These are phyloP conservation scores for Polychaeton citri DNA, from an alignment of 2,329 filamentous ascomycete genomes.

Conservation along the genomic window DNA sequence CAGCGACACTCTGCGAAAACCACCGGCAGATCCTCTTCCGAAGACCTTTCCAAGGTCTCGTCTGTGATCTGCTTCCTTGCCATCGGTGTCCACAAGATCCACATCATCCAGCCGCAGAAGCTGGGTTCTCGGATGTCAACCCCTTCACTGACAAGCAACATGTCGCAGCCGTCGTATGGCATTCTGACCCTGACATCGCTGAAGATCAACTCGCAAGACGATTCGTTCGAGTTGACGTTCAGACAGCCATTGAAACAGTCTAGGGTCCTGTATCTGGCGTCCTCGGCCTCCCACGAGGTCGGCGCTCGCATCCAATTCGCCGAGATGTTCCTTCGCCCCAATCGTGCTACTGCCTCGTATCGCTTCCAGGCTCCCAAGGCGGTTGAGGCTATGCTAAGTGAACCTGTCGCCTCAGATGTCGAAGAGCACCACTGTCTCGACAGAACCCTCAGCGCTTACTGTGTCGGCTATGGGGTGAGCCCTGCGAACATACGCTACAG, in stretches of 20 bases:
- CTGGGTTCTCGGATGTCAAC: conserved; percentile 38
- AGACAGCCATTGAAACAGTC: conserved; percentile 40
- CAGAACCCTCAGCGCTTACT: conserved; percentile 55
- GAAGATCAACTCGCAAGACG: conserved; percentile 47
- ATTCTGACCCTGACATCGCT: conserved; percentile 49
- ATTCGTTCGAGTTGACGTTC: conserved; percentile 54
- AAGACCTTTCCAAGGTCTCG: conserved; percentile 52
- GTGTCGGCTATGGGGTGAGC: conserved; percentile 54
- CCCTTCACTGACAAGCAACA: conserved; percentile 35
- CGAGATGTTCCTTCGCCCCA: conserved; percentile 50
- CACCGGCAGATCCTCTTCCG: conserved; percentile 44
- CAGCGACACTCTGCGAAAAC: conserved; percentile 47
- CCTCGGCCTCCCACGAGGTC: conserved; percentile 50
- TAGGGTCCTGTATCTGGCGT: conserved; percentile 48
- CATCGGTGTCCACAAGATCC: conserved; percentile 55
- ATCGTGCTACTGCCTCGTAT: conserved; percentile 52
- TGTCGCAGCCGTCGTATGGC: conserved; percentile 43
- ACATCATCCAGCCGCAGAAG: conserved; percentile 53
- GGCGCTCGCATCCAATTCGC: conserved; percentile 47
- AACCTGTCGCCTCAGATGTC: conserved; percentile 36
- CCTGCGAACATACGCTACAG: conserved; percentile 53
- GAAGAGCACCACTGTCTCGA: conserved; percentile 51
- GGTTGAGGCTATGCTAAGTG: conserved; percentile 38
- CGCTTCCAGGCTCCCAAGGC: conserved; percentile 46
- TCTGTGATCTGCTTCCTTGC: conserved; percentile 56